Percentiles rank a stretch among this genome's conserved stretches.
These are phyloP conservation scores for Globisporangium radiosum DNA, from an alignment of 352 stramenopile genomes.

Conservation along the genomic window DNA sequence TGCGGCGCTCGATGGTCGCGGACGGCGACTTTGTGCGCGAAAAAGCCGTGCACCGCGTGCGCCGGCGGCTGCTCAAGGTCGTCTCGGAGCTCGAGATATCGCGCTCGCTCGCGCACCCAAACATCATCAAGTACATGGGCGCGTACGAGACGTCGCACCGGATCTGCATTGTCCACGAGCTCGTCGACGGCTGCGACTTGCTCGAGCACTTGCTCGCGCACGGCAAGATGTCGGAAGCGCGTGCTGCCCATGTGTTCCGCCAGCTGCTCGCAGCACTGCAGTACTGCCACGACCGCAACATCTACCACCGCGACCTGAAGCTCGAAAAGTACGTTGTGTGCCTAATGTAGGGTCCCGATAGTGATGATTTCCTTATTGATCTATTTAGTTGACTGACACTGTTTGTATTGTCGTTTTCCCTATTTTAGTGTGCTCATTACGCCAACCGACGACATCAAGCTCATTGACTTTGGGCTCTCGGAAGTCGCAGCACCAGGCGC, in stretches of 20 bases:
- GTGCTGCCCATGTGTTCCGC: slow-evolving; percentile 43
- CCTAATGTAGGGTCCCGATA: too few species aligned
- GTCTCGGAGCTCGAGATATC: slow-evolving; percentile 81
- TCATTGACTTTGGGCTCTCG: slow-evolving; percentile 95
- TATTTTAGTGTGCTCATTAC: slow-evolving; percentile 73
- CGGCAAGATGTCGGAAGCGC: slow-evolving; percentile 63
- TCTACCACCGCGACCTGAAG: slow-evolving; percentile 95
- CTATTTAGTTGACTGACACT: too few species aligned
- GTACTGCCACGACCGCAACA: slow-evolving; percentile 86
- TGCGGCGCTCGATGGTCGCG: slow-evolving; percentile 67
- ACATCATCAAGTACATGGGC: slow-evolving; percentile 73
- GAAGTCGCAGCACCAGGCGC: slow-evolving; percentile 76
- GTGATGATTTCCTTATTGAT: too few species aligned
- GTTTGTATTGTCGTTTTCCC: slow-evolving; percentile 1
- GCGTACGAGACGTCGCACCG: slow-evolving; percentile 76
- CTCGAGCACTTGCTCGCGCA: slow-evolving; percentile 66
- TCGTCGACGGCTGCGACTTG: slow-evolving; percentile 67
- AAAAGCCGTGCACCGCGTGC: slow-evolving; percentile 66
- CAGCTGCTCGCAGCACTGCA: slow-evolving; percentile 91
- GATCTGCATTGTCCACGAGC: slow-evolving; percentile 73
- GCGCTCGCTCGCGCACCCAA: slow-evolving; percentile 59
- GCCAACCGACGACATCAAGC: slow-evolving; percentile 62
- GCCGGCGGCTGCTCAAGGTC: slow-evolving; percentile 68
- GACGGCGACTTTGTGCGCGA: slow-evolving; percentile 50
- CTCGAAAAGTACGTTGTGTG: slow-evolving; percentile 83